Evolutionary conservation across 345 rosid species (phyloP), one percentile per base, ranked within the genome.

Genomic region (Boechera divaricarpa): DNA sequence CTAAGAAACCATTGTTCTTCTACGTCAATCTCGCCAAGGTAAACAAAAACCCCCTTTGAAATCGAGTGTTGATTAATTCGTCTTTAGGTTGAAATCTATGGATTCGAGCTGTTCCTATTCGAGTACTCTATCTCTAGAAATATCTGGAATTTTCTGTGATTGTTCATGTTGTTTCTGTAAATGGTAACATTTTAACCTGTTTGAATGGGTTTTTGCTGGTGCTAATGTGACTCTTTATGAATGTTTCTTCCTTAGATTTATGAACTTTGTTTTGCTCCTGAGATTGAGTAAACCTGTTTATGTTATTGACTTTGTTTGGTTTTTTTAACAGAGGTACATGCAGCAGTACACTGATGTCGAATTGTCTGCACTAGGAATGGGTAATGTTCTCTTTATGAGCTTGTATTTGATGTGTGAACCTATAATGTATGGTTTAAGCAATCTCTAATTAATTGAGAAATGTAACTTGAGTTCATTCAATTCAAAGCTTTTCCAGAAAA

Each of bases 1-100:
- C 95, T 78, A 93, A 93, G 85, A 93, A 89, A 59, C 98, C 98
- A 41, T 76, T 93, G 82, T 93, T 93, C 81, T 93, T 93, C 88
- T 93, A 91, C 79, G 97, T 93, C 79, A 93, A 91, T 85, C 97
- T 93, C 82, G 95, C 98, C 58, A 93, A 93, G 97, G 98, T 90
- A 38, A 24, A n/a, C 26, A 16, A 35, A 39, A 52, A 36, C 0
- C 6, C 28, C 41, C 21, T 18, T 60, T 41, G 0, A 3, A 61
- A 26, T 63, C 32, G 64, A 42, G 3, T 42, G 0, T 16, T 45
- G 41, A 0, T 5, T 5, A 4, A 26, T 36, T 15, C 15, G 2
- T 67, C 7, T 2, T 3, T 7, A 6, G 66, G 29, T n/a, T 39
- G 36, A 10, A 24, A 8, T 29, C 2, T 66, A 54, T 21, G 45